Conservation (phyloP, 257 asterid species). For the Lithospermum erythrorhizon region DNA sequence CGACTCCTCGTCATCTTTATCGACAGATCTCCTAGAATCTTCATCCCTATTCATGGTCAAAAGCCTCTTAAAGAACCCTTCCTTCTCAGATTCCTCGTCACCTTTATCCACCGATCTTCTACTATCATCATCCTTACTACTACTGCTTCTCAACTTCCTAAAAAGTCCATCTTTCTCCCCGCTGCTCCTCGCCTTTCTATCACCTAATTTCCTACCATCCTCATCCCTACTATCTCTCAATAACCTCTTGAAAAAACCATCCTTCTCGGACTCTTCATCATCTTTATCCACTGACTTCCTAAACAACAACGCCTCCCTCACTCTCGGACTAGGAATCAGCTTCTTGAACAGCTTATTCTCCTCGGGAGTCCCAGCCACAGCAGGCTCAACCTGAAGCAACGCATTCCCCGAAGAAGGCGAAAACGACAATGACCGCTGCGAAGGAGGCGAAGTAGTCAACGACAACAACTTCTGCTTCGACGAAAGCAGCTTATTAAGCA, state of each 20-base stretch:
- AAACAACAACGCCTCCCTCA: constrained; percentile 63
- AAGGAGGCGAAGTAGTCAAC: constrained; percentile 62
- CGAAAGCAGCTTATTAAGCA: constrained; percentile 65
- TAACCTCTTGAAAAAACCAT: constrained; percentile 66
- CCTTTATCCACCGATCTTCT: constrained; percentile 49
- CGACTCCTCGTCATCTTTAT: constrained; percentile 40
- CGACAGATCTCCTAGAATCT: constrained; percentile 19
- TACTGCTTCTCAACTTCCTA: constrained; percentile 42
- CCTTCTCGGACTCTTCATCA: constrained; percentile 62
- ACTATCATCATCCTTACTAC: constrained; percentile 47
- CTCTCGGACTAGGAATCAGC: constrained; percentile 68
- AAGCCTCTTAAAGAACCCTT: constrained; percentile 66
- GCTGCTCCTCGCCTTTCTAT: constrained; percentile 48
- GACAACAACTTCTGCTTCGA: constrained; percentile 74
- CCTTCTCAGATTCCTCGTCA: constrained; percentile 59
- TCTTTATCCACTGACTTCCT: constrained; percentile 74
- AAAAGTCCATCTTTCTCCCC: constrained; percentile 61
- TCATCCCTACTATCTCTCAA: constrained; percentile 77
- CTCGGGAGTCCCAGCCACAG: constrained; percentile 40
- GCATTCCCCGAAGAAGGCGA: constrained; percentile 49
- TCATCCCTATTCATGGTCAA: constrained; percentile 35
- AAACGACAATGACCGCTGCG: background rate
- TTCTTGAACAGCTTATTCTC: constrained; percentile 72
- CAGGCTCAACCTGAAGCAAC: constrained; percentile 39
- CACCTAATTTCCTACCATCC: constrained; percentile 46